These are phyloP conservation scores for Eremothecium sinecaudum DNA, from an alignment of 1,139 yeast genomes.

Conservation along the genomic window DNA sequence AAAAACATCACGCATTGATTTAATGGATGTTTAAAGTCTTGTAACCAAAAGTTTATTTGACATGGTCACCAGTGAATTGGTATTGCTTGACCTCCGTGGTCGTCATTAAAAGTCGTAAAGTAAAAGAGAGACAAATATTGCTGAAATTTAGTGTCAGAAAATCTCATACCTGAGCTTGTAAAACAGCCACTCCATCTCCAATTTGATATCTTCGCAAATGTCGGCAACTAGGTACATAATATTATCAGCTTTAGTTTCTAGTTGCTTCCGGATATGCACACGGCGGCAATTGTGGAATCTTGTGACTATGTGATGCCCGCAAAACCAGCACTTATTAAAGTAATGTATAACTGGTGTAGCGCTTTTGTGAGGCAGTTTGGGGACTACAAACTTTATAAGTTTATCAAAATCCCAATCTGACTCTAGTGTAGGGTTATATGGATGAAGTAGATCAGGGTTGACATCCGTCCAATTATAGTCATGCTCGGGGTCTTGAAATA, in stretches of 20 bases:
- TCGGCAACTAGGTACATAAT: slow-evolving; percentile 1
- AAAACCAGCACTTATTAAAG: slow-evolving; percentile 3
- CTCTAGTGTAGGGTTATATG: background rate
- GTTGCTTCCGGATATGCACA: slow-evolving; percentile 1
- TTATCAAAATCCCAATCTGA: background rate
- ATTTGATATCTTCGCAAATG: slow-evolving; percentile 4
- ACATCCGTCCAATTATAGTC: slow-evolving; percentile 3
- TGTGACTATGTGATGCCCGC: slow-evolving; percentile 4
- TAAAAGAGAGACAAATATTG: too few species aligned
- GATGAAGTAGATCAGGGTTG: background rate
- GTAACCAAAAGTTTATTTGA: too few species aligned
- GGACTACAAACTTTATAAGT: background rate
- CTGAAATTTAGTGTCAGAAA: slow-evolving; percentile 2
- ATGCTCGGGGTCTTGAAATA: slow-evolving; percentile 4
- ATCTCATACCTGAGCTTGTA: slow-evolving; percentile 4
- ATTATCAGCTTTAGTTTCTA: background rate
- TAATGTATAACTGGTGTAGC: background rate
- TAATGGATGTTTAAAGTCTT: too few species aligned
- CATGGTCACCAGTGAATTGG: too few species aligned
- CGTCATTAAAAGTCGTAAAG: too few species aligned
- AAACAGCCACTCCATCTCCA: slow-evolving; percentile 4
- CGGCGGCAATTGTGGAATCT: slow-evolving; percentile 5
- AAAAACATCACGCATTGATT: too few species aligned
- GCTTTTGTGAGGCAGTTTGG: background rate
- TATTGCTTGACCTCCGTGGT: too few species aligned